A percentile compares a stretch with the other conserved stretches of the same genome.
phyloP scores from a whole-genome alignment of 306 rosid genomes.

The Acacia crassicarpa region DNA sequence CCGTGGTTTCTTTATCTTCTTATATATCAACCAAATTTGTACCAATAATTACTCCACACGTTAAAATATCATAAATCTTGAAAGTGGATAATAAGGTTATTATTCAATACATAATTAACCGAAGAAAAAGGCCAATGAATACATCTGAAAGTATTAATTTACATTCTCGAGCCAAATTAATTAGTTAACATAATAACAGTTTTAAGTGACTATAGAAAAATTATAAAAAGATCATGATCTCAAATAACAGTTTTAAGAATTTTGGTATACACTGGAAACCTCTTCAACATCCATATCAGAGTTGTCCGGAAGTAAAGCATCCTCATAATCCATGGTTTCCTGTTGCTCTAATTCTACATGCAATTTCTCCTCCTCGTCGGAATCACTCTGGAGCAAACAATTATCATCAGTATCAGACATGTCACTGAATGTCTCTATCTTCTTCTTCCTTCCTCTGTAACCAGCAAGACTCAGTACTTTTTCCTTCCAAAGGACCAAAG shows the following conservation, averaged over 20 bases:
- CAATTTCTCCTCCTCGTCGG: conserved; percentile 45
- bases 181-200: background rate
- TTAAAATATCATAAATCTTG: background rate
- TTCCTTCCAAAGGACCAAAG: conserved; percentile 68
- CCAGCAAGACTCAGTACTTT: conserved; percentile 51
- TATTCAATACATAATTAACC: background rate
- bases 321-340: conserved; percentile 39
- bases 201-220: background rate
- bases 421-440: conserved; percentile 53
- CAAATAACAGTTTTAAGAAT: conserved; percentile 16
- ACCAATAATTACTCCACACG: background rate
- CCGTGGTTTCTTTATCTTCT: background rate
- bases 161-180: background rate
- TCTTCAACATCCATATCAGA: conserved; percentile 66
- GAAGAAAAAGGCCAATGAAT: background rate
- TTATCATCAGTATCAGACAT: conserved; percentile 59
- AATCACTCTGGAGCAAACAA: conserved; percentile 32
- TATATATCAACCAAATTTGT: background rate
- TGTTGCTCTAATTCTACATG: conserved; percentile 39
- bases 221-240: background rate
- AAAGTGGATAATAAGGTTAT: background rate
- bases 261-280: conserved; percentile 40
- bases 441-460: conserved; percentile 63
- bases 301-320: conserved; percentile 31
- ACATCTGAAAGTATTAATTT: conserved; percentile 9